A percentile compares a stretch with the other conserved stretches of the same genome.
Conservation (phyloP, 306 rosid genomes). For the Cicer chorassanicum region DNA sequence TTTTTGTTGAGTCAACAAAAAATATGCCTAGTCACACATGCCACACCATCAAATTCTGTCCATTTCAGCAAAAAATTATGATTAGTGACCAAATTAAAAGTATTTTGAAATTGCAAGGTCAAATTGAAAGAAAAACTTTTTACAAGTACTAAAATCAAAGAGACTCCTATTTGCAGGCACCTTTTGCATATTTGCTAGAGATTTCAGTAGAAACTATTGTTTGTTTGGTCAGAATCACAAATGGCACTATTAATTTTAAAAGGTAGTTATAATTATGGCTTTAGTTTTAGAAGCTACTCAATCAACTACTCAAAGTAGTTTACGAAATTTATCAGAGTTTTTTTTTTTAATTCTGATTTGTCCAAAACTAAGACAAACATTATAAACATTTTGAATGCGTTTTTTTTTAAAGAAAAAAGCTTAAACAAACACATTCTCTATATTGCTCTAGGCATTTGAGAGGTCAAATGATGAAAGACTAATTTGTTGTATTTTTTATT, state of each 20-base stretch:
- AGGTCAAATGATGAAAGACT: neutral
- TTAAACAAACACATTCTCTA: neutral
- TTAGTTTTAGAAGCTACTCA: neutral
- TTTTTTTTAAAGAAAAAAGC: neutral
- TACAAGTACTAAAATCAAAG: too few species aligned
- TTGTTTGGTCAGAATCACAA: neutral
- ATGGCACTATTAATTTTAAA: neutral
- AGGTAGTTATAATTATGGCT: neutral
- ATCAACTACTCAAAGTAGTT: neutral
- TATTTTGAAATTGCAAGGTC: too few species aligned
- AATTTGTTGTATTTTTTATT: neutral
- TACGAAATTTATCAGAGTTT: neutral
- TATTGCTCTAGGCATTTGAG: constrained; percentile 6
- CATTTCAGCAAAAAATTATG: too few species aligned
- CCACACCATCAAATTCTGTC: too few species aligned
- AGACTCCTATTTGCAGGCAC: too few species aligned
- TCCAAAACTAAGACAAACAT: neutral
- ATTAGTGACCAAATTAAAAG: too few species aligned
- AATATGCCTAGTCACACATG: too few species aligned
- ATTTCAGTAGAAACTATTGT: neutral
- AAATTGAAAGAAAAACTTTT: too few species aligned
- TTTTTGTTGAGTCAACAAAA: too few species aligned
- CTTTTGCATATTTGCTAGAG: neutral
- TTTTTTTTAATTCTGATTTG: neutral
- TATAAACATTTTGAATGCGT: too few species aligned